phyloP scores from a whole-genome alignment of 1,139 yeast species.

The Debaryomycetaceae sp. region DNA sequence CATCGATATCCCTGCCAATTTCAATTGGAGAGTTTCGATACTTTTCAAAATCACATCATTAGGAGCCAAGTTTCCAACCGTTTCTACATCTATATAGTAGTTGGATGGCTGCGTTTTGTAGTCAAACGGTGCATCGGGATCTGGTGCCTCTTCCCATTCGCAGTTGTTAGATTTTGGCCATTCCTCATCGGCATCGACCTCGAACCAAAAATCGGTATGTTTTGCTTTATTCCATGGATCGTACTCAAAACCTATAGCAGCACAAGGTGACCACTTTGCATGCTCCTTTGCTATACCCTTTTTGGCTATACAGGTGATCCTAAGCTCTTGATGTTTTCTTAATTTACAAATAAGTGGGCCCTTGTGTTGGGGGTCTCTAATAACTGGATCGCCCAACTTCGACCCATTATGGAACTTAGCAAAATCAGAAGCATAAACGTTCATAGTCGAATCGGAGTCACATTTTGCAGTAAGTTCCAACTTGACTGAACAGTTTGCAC shows the following conservation, averaged over 20 bases:
- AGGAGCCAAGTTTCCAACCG: conserved; percentile 85
- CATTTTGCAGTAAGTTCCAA: conserved; percentile 83
- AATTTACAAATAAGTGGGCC: conserved; percentile 90
- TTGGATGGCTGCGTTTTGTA: conserved; percentile 76
- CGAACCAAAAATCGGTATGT: conserved; percentile 97
- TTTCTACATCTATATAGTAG: conserved; percentile 86
- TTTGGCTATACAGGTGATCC: conserved; percentile 89
- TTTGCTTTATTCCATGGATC: conserved; percentile 99
- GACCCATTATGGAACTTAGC: conserved; percentile 48
- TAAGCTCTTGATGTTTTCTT: conserved; percentile 88
- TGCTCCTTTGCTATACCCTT: conserved; percentile 98
- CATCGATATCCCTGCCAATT: conserved; percentile 84
- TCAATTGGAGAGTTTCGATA: conserved; percentile 79
- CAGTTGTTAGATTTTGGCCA: conserved; percentile 91
- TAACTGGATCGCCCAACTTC: conserved; percentile 77
- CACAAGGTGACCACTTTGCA: conserved; percentile 97
- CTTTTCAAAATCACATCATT: conserved; percentile 86
- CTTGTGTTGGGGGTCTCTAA: conserved; percentile 67
- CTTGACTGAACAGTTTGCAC: conserved; percentile 90
- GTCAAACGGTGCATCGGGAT: conserved; percentile 83
- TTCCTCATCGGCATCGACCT: conserved; percentile 80
- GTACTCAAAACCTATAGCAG: conserved; percentile 97
- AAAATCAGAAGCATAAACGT: conserved; percentile 85
- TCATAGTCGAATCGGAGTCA: conserved; percentile 82
- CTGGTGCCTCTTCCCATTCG: conserved; percentile 95